Percentiles rank a stretch among this genome's conserved stretches.
Evolutionary conservation across 306 rosid species (phyloP).

Genomic region (barrel medic (Medicago truncatula)): DNA sequence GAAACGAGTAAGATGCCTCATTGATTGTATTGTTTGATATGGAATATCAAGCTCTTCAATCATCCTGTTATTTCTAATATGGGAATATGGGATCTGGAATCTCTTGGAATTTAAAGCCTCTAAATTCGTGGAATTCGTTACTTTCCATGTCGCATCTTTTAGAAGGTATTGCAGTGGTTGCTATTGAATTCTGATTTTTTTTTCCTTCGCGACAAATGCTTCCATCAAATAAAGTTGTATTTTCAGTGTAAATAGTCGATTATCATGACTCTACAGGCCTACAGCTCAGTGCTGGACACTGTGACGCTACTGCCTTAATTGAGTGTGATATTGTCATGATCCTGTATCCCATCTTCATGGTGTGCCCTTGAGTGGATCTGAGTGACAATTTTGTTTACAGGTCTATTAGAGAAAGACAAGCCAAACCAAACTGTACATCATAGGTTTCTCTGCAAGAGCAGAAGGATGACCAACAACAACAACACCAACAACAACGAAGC

Average conservation of each 20-base stretch:
- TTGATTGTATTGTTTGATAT: constrained; percentile 29
- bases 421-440: not conserved
- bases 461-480: constrained; percentile 10
- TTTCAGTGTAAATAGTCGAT: constrained; percentile 11
- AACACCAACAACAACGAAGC: no score
- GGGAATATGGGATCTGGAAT: constrained; percentile 28
- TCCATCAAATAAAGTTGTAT: constrained; percentile 8
- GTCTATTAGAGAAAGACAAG: constrained; percentile 11
- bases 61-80: constrained; percentile 31
- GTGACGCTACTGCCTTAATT: not conserved
- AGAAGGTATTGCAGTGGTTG: constrained; percentile 1
- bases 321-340: not conserved
- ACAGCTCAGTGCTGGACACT: constrained; percentile 3
- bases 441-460: not conserved
- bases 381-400: not conserved
- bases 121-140: constrained; percentile 11
- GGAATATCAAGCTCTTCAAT: constrained; percentile 6
- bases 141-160: not conserved
- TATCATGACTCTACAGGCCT: not conserved
- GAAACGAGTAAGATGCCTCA: not conserved
- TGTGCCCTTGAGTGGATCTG: constrained; percentile 11
- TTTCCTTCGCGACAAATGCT: constrained; percentile 1
- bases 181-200: not conserved
- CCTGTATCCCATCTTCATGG: not conserved
- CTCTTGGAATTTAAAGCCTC: constrained; percentile 7